A percentile compares a stretch with the other conserved stretches of the same genome.
phyloP scores from a whole-genome alignment of 129 eudicot genomes.

The Deinandra increscens region DNA sequence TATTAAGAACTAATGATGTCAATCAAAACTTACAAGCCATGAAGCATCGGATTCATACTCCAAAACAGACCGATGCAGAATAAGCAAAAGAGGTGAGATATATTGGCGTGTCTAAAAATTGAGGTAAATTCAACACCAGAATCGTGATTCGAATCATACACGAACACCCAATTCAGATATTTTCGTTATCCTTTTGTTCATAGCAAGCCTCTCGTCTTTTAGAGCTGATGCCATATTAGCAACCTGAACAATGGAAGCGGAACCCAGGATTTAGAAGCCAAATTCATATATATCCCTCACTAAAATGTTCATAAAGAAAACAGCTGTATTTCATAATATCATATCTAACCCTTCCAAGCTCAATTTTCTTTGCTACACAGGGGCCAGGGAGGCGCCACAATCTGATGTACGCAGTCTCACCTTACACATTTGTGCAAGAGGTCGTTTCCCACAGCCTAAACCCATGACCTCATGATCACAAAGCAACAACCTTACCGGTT shows the following conservation, averaged over 20 bases:
- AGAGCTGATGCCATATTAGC: constrained; percentile 77
- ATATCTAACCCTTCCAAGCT: not conserved
- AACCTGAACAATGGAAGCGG: constrained; percentile 47
- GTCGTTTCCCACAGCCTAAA: too few relatives aligned
- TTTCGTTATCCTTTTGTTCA: constrained; percentile 55
- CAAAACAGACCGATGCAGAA: constrained; percentile 9
- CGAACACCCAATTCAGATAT: constrained; percentile 79
- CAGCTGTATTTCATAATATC: not conserved
- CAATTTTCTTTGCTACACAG: too few relatives aligned
- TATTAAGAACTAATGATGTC: constrained; percentile 17
- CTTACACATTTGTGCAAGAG: too few relatives aligned
- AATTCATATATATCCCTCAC: not conserved
- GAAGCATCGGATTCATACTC: constrained; percentile 13
- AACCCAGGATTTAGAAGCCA: constrained; percentile 9
- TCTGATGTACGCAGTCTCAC: too few relatives aligned
- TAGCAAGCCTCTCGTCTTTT: constrained; percentile 50
- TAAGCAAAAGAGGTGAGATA: not conserved
- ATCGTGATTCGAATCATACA: constrained; percentile 32
- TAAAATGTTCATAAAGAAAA: not conserved
- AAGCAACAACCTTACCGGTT: too few relatives aligned
- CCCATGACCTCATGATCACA: too few relatives aligned
- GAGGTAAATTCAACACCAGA: constrained; percentile 10
- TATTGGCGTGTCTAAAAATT: constrained; percentile 5
- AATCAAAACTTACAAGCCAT: constrained; percentile 11
- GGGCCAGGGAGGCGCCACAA: too few relatives aligned